Base-by-base conservation (phyloP, 2,329 filamentous ascomycete genomes). In the Monilinia polystroma region DNA sequence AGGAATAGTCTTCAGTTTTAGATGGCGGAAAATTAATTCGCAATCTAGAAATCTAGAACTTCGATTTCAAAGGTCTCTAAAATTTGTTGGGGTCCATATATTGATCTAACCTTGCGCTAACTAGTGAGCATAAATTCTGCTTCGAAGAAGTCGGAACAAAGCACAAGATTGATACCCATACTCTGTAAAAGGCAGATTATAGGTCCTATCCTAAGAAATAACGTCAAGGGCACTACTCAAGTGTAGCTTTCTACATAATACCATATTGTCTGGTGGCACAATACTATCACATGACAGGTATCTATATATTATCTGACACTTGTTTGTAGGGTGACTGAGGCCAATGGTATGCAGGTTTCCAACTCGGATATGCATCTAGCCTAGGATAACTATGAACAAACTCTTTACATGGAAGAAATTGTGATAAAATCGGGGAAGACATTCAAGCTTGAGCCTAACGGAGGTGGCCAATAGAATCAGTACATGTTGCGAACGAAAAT, bases 291-390 rank as follows among this genome's bases (percentile, higher is more conserved):
- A 32, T 56, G 53, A 43, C 12, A 43, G 3, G 6, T 6, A 35
- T 7, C 29, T 23, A 51, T 11, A 1, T 26, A 26, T 51, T 26
- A 32, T 60, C 58, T 51, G 32, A 60, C 45, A 51, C 38, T 14
- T 49, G 16, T 26, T n/a, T 18, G 45, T 62, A 52, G n/a, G 16
- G 51, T 32, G 10, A 16, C 29, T 26, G 43, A 62, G 29, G 58
- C n/a, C 32, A 62, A 62, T 62, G 51, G 26, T 62, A 62, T 62
- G 58, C 58, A 62, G 26, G 58, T 12, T 51, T 62, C 58, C 58
- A 51, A 47, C 58, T 62, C 58, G 45, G 58, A 51, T 62, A 62
- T 51, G 58, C 58, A 62, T 51, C 26, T 18, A 62, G 29, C 58
- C 58, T 62, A 23, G 58, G 18, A 38, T 62, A 38, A 12, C 51